Conservation (phyloP, 441 rosid species). For the Capsella rubella region DNA sequence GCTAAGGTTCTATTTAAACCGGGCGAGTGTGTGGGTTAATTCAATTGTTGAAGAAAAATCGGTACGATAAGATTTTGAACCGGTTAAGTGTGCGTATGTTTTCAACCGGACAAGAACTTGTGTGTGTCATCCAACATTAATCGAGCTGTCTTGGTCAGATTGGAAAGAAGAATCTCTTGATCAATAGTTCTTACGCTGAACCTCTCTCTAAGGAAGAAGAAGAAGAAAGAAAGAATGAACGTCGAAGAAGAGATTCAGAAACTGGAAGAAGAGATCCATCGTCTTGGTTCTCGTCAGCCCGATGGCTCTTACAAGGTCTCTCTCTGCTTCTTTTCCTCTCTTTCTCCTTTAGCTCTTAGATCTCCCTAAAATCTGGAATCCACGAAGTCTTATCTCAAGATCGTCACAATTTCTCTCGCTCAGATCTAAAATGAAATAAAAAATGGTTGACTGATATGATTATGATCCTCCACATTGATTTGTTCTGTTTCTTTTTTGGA, state of each 20-base stretch:
- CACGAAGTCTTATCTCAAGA: background rate
- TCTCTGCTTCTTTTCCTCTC: background rate
- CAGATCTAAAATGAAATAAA: slow-evolving; percentile 20
- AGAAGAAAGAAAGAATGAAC: slow-evolving; percentile 57
- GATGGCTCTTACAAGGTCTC: slow-evolving; percentile 95
- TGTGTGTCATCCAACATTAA: background rate
- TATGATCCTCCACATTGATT: background rate
- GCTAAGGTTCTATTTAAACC: background rate
- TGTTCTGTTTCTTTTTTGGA: slow-evolving; percentile 5
- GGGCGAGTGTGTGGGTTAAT: background rate
- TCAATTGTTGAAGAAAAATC: background rate
- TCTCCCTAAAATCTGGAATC: slow-evolving; percentile 15
- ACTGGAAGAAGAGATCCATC: slow-evolving; percentile 85
- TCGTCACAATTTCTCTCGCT: background rate
- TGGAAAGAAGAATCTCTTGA: slow-evolving; percentile 6
- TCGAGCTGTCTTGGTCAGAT: background rate
- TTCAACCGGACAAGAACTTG: background rate
- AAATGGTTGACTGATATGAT: background rate
- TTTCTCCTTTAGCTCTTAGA: slow-evolving; percentile 11
- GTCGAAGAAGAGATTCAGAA: slow-evolving; percentile 89
- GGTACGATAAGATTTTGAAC: background rate
- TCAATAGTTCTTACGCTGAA: too few species aligned
- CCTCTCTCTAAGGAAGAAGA: background rate
- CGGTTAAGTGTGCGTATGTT: background rate
- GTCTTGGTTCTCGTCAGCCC: slow-evolving; percentile 77